These are phyloP conservation scores for Cajanus cajan DNA, from an alignment of 306 rosid species.

Conservation along the genomic window DNA sequence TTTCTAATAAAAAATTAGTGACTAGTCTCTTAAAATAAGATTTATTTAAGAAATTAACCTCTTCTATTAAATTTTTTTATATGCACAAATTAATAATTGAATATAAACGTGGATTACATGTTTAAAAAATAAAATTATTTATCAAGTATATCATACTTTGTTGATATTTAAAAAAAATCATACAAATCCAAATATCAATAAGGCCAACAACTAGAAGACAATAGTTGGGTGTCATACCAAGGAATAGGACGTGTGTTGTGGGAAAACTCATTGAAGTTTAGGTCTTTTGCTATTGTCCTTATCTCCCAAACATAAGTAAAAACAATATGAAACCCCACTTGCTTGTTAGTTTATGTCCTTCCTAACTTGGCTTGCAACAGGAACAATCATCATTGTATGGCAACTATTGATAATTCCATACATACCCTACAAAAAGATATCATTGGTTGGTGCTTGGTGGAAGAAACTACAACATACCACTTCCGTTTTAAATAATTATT, in stretches of 20 bases:
- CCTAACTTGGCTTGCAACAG: background rate
- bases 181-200: background rate
- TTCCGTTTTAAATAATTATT: background rate
- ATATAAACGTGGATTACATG: too few relatives aligned
- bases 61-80: too few relatives aligned
- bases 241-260: background rate
- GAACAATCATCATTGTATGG: background rate
- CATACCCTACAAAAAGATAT: background rate
- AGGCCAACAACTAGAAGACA: background rate
- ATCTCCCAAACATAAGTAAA: background rate
- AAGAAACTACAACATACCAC: background rate
- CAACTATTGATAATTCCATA: background rate
- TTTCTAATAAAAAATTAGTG: too few relatives aligned
- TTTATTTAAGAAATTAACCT: too few relatives aligned
- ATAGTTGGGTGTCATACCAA: background rate
- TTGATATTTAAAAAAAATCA: background rate
- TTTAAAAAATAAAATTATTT: too few relatives aligned
- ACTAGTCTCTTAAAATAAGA: too few relatives aligned
- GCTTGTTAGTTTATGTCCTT: too few relatives aligned
- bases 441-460: background rate
- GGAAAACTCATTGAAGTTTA: background rate
- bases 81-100: too few relatives aligned
- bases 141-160: too few relatives aligned
- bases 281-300: background rate
- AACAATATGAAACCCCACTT: background rate